Conservation (phyloP, 495 filamentous ascomycete species). For the Bacidia rubella region DNA sequence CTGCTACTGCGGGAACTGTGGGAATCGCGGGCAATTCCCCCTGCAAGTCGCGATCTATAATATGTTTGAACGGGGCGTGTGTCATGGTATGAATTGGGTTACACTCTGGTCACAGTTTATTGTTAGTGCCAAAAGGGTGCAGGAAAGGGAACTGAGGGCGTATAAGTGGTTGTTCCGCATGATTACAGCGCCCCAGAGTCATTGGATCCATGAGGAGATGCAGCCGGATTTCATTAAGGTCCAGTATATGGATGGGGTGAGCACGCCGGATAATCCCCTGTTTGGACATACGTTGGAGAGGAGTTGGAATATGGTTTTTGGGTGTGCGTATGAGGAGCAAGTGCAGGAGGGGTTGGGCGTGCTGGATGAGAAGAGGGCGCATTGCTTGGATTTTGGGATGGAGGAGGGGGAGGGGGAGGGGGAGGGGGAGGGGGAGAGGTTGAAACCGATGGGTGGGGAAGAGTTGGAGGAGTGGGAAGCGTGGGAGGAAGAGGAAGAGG, state of each 20-base stretch:
- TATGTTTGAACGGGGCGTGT: conserved; percentile 3
- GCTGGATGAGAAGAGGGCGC: not conserved
- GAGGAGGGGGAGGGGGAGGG: not conserved
- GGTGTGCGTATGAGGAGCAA: not conserved
- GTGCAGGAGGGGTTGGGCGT: not conserved
- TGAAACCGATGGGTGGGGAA: not conserved
- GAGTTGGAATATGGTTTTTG: conserved; percentile 3
- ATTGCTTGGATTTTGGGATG: not conserved
- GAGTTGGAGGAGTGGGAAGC: not conserved
- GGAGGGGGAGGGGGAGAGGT: not conserved
- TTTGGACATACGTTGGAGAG: conserved; percentile 8
- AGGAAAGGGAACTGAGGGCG: not conserved
- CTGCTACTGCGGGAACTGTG: not conserved
- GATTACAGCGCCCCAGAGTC: conserved; percentile 2
- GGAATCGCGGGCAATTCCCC: not conserved
- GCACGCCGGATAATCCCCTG: conserved; percentile 1
- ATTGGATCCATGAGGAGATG: conserved; percentile 6
- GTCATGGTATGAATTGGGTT: not conserved
- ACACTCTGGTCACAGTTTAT: conserved; percentile 8
- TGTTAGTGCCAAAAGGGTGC: not conserved
- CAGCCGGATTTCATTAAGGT: not conserved
- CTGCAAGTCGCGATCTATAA: conserved; percentile 3
- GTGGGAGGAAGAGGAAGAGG: not conserved
- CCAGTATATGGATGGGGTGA: not conserved
- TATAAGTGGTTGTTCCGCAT: conserved; percentile 3